Base-by-base conservation (phyloP, 306 rosid genomes). In the Corylus heterophylla region DNA sequence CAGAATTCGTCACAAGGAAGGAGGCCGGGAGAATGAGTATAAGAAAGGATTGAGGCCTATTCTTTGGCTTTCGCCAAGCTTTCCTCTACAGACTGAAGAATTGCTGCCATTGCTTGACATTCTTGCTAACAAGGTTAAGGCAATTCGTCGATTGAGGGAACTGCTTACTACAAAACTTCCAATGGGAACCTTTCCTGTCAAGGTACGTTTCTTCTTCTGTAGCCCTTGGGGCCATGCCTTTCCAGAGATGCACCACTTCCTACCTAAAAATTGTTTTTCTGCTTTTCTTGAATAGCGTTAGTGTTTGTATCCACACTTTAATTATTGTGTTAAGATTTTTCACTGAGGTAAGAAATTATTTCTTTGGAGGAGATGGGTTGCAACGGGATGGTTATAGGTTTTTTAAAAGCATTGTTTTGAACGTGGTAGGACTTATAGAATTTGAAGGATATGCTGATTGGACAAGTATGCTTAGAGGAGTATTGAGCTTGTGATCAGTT, bases 81-180 rank as follows among this genome's bases (percentile, higher is more conserved):
- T 93, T 79, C 99, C 99, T 0, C 84, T 96, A 25, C 92, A 91
- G 84, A 85, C 88, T 8, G 99, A 93, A 75, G 99, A 96, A 56
- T 88, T 96, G 42, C 72, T 96, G 84, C 99, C 98, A 9, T 89
- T 96, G 90, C 98, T 96, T 69, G 99, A 96, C 80, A 96, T 96
- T 82, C 90, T 96, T 77, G 98, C 99, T 0, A 91, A 90, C 83
- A 96, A 96, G 85, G 99, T 96, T 56, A 96, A 96, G 92, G 99
- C 99, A 72, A 90, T 93, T 64, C 99, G 98, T 3, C 96, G 99
- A 8, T 88, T 96, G 82, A 96, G 99, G 87, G 99, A 96, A 76
- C 92, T 96, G 66, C 98, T 96, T 50, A 96, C 98, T 49, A 96
- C 99, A 11, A 96, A 96, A 83, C 98, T 96, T 86, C 99, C 99